Conservation (phyloP, 1,139 yeast species). For the Pichia norvegensis region DNA sequence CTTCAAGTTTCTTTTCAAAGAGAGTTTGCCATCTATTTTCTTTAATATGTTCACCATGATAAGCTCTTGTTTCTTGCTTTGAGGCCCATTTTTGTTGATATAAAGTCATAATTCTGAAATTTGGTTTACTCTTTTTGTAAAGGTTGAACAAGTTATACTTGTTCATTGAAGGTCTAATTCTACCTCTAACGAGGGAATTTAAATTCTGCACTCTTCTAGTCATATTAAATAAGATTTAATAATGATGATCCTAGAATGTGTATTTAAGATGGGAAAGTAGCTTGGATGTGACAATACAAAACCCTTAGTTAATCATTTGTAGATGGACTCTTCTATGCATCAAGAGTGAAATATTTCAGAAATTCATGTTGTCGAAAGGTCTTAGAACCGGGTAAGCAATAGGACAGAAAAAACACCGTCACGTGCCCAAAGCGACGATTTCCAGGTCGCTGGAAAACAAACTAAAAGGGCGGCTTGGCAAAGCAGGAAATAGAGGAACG, state of each 20-base stretch:
- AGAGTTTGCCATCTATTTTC: conserved; percentile 72
- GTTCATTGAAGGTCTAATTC: conserved; percentile 88
- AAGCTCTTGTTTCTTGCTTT: conserved; percentile 86
- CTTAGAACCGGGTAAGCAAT: background rate
- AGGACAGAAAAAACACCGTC: too few relatives aligned
- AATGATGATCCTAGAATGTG: background rate
- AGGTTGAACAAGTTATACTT: conserved; percentile 85
- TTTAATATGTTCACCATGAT: conserved; percentile 90
- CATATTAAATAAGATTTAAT: conserved; percentile 13
- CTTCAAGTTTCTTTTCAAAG: conserved; percentile 67
- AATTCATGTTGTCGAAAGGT: background rate
- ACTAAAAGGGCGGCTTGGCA: too few relatives aligned
- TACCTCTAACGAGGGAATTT: conserved; percentile 27
- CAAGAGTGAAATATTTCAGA: background rate
- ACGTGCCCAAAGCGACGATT: too few relatives aligned
- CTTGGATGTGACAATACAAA: too few relatives aligned
- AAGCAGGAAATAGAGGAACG: too few relatives aligned
- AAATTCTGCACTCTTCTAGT: conserved; percentile 25
- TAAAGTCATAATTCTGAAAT: conserved; percentile 32
- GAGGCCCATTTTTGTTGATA: conserved; percentile 91
- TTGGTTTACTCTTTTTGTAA: conserved; percentile 55
- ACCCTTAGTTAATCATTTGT: too few relatives aligned
- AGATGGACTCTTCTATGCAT: background rate
- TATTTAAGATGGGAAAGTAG: background rate
- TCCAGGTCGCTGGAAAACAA: too few relatives aligned